These are phyloP conservation scores for Metschnikowia bowlesiae DNA, from an alignment of 805 yeast species.

Conservation along the genomic window DNA sequence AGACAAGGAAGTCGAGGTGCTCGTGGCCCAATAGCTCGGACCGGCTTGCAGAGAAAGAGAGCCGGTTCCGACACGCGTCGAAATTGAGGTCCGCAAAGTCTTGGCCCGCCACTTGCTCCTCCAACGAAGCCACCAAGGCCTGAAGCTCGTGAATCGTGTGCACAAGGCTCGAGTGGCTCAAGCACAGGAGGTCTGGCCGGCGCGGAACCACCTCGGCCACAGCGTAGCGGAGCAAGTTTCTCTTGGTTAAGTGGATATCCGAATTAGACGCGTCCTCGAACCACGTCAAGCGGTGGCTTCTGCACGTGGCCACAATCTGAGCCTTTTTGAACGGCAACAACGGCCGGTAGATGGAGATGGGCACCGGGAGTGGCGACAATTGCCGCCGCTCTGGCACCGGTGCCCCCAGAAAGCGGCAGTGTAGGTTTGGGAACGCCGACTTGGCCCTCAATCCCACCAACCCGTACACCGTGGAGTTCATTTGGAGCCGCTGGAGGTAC, in stretches of 20 bases:
- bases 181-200: slow-evolving; percentile 4
- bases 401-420: background rate
- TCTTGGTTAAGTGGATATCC: slow-evolving; percentile 47
- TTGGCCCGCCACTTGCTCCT: background rate
- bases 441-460: slow-evolving; percentile 47
- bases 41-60: background rate
- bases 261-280: slow-evolving; percentile 66
- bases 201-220: slow-evolving; percentile 24
- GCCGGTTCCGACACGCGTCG: background rate
- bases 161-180: slow-evolving; percentile 10
- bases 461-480: slow-evolving; percentile 46
- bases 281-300: slow-evolving; percentile 44
- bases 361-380: background rate
- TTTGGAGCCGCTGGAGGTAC: slow-evolving; percentile 48
- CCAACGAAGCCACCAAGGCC: slow-evolving; percentile 2
- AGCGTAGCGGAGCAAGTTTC: slow-evolving; percentile 51
- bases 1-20: slow-evolving; percentile 11
- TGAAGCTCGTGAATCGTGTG: slow-evolving; percentile 9
- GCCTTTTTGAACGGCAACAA: slow-evolving; percentile 43
- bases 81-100: background rate
- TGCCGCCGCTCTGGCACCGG: no score
- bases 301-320: slow-evolving; percentile 45
- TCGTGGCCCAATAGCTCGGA: background rate
- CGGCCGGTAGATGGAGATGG: slow-evolving; percentile 44
- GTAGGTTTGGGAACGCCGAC: slow-evolving; percentile 25